These are phyloP conservation scores for Calonectria pseudoturangicola DNA, from an alignment of 2,329 filamentous ascomycete species.

Conservation along the genomic window DNA sequence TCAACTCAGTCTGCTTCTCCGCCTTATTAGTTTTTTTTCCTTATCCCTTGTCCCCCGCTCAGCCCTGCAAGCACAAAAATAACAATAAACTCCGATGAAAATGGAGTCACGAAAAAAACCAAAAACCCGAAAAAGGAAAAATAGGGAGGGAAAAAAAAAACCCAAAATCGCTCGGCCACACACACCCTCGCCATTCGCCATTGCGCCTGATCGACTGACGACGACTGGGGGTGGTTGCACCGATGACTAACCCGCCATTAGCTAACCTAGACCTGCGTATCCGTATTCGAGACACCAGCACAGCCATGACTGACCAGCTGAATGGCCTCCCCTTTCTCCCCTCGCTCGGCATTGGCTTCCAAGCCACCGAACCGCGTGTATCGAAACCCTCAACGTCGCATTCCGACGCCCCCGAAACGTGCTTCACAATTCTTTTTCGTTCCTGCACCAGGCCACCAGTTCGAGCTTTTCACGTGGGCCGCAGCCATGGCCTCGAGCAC, in stretches of 20 bases:
- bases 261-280: not conserved
- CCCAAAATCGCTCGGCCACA: not conserved
- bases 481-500: not conserved
- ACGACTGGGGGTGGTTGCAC: conserved; percentile 23
- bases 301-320: conserved; percentile 52
- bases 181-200: not conserved
- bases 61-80: conserved; percentile 11
- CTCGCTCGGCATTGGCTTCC: conserved; percentile 16
- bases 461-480: not conserved
- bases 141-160: not conserved
- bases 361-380: conserved; percentile 26
- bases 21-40: not conserved
- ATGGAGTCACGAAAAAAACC: not conserved
- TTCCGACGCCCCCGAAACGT: not conserved
- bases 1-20: not conserved
- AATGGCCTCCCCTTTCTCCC: not conserved
- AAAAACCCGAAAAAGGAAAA: not conserved
- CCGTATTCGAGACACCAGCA: conserved; percentile 29
- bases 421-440: not conserved
- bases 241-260: not conserved
- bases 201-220: conserved; percentile 31
- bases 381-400: conserved; percentile 4
- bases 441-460: conserved; percentile 16
- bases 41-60: not conserved
- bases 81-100: not conserved